These are phyloP conservation scores for Posidonia australis DNA, from an alignment of 106 monocot species.

Conservation along the genomic window DNA sequence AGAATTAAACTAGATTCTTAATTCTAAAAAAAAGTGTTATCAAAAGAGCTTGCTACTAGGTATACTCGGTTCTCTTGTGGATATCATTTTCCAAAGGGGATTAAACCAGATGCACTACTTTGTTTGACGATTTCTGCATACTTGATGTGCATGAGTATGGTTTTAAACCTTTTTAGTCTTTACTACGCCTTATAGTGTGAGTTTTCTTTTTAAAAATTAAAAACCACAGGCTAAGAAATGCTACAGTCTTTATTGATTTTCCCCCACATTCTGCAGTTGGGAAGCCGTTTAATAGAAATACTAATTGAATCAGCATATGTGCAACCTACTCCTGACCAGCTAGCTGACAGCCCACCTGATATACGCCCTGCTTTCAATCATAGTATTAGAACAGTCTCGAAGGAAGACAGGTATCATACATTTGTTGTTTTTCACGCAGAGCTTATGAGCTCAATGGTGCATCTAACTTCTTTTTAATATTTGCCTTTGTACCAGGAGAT, in stretches of 20 bases:
- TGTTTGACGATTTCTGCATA: not conserved
- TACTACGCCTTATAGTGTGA: no score
- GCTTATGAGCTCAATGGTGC: not conserved
- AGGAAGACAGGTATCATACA: constrained; percentile 46
- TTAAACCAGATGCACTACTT: no score
- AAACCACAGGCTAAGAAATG: not conserved
- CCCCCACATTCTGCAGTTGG: constrained; percentile 45
- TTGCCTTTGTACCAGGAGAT: constrained; percentile 31
- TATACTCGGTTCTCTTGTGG: no score
- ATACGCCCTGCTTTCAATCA: constrained; percentile 86
- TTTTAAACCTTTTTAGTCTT: not conserved
- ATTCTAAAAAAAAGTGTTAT: no score
- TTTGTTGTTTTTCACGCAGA: not conserved
- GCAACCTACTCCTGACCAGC: constrained; percentile 45
- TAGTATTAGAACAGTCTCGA: constrained; percentile 23
- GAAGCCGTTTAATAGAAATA: constrained; percentile 62
- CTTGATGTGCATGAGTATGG: not conserved
- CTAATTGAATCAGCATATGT: constrained; percentile 82
- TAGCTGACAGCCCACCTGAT: constrained; percentile 40
- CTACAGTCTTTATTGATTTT: not conserved
- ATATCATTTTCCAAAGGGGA: no score
- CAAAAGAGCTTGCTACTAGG: no score
- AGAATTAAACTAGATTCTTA: no score
- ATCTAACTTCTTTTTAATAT: not conserved
- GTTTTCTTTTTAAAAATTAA: no score